These are phyloP conservation scores for Calonectria henricotiae DNA, from an alignment of 2,329 filamentous ascomycete genomes.

Conservation along the genomic window DNA sequence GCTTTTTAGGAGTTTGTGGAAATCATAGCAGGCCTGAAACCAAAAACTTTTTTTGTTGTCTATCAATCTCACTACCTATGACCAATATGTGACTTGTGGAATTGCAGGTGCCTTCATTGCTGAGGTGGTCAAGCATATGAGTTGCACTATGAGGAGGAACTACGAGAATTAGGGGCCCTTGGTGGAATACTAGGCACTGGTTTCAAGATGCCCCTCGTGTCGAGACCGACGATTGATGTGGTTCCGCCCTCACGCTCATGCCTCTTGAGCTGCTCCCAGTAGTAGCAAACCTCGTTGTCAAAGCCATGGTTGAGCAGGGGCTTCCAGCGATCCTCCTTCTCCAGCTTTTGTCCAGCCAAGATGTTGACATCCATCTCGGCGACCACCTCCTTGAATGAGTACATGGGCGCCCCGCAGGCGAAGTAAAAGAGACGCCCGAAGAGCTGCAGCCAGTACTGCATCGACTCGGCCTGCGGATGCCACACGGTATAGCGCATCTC, in stretches of 20 bases:
- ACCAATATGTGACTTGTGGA: too few relatives aligned
- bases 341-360: conserved; percentile 20
- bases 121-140: not conserved
- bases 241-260: conserved; percentile 17
- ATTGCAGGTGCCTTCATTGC: too few relatives aligned
- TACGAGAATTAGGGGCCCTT: not conserved
- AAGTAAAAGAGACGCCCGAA: conserved; percentile 40
- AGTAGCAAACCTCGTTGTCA: conserved; percentile 32
- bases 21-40: not conserved
- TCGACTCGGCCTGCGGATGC: conserved; percentile 40
- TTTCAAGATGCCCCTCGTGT: conserved; percentile 33
- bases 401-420: conserved; percentile 12
- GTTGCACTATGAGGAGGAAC: not conserved
- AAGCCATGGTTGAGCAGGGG: conserved; percentile 33
- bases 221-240: conserved; percentile 31
- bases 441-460: conserved; percentile 42
- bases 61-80: not conserved
- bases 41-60: not conserved
- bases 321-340: conserved; percentile 32
- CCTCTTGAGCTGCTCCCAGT: conserved; percentile 35
- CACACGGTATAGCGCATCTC: conserved; percentile 40
- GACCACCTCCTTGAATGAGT: conserved; percentile 28
- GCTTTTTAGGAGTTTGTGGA: not conserved
- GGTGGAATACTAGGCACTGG: conserved; percentile 11
- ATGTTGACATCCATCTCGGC: conserved; percentile 11